Percentiles rank a stretch among this genome's conserved stretches.
Evolutionary conservation across 108 stramenopile species (phyloP).

Genomic region (Parietichytrium sp.): DNA sequence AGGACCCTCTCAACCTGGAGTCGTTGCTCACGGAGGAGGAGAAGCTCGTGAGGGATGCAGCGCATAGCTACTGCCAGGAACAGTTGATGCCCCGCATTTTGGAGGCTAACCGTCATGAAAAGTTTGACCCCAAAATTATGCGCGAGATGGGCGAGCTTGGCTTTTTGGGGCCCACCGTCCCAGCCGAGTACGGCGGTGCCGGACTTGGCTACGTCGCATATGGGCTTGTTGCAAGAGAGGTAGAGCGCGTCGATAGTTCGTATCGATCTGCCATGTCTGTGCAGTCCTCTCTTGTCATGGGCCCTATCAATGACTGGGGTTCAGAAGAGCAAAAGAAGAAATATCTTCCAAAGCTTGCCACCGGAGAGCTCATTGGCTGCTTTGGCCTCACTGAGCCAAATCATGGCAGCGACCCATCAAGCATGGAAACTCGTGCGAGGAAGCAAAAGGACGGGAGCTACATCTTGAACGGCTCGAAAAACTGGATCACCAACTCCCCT

Average conservation of each 20-base stretch:
- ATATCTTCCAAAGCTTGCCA: conserved; percentile 80
- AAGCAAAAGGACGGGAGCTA: conserved; percentile 67
- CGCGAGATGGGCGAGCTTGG: conserved; percentile 83
- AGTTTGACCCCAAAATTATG: conserved; percentile 73
- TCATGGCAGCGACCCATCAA: conserved; percentile 84
- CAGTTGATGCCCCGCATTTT: conserved; percentile 75
- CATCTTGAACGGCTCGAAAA: conserved; percentile 83
- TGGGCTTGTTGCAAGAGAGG: conserved; percentile 80
- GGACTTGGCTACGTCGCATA: conserved; percentile 78
- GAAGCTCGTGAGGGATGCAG: conserved; percentile 60
- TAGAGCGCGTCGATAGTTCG: conserved; percentile 80
- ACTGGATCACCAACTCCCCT: conserved; percentile 95
- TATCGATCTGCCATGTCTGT: conserved; percentile 90
- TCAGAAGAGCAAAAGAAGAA: conserved; percentile 75
- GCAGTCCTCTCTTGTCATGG: conserved; percentile 88
- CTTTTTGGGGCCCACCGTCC: conserved; percentile 81
- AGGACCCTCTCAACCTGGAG: conserved; percentile 24
- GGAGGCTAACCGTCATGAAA: conserved; percentile 78
- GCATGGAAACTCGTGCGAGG: conserved; percentile 79
- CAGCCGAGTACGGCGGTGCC: conserved; percentile 76
- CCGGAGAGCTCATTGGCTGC: conserved; percentile 79
- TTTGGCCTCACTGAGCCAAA: conserved; percentile 96
- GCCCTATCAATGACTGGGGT: conserved; percentile 88
- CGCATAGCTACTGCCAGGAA: conserved; percentile 72
- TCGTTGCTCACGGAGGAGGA: conserved; percentile 45